A percentile compares a stretch with the other conserved stretches of the same genome.
Conservation (phyloP, 306 rosid species). For the Cercis canadensis region DNA sequence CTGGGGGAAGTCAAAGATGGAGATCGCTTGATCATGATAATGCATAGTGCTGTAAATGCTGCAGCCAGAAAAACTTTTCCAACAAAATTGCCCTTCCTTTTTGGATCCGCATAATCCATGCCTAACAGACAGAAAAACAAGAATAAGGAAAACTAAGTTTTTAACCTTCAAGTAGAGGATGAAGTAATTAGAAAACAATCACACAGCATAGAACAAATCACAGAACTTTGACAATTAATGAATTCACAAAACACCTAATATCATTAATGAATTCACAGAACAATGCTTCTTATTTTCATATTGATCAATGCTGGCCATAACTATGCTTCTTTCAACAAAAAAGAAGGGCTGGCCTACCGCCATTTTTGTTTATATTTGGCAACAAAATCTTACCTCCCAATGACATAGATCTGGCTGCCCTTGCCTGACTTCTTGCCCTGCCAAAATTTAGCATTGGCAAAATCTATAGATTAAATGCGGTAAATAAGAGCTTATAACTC, state of each 20-base stretch:
- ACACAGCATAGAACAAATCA: constrained; percentile 22
- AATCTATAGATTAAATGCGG: constrained; percentile 27
- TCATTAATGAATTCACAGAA: constrained; percentile 23
- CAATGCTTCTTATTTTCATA: constrained; percentile 14
- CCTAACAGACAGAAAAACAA: constrained; percentile 54
- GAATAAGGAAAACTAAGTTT: constrained; percentile 12
- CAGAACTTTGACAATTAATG: constrained; percentile 15
- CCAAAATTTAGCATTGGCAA: constrained; percentile 67
- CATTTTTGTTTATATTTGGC: background rate
- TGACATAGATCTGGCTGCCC: constrained; percentile 74
- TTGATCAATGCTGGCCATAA: background rate
- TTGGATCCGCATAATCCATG: constrained; percentile 83
- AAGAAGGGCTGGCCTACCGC: background rate
- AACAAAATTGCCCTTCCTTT: constrained; percentile 69
- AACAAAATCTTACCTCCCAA: constrained; percentile 73
- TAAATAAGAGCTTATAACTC: constrained; percentile 37
- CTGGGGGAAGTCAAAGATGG: constrained; percentile 73
- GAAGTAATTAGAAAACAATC: constrained; percentile 13
- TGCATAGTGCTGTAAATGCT: constrained; percentile 71
- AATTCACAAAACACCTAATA: background rate
- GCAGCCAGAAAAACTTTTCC: constrained; percentile 86
- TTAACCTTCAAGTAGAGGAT: constrained; percentile 9
- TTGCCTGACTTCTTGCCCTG: constrained; percentile 71
- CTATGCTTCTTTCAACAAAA: constrained; percentile 4
- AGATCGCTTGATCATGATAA: constrained; percentile 83